Conservation (phyloP, 345 rosid genomes). For the Brassica napus region Da-Ae NC_063447.1:61791501-61792000, state of each 20-base stretch:
- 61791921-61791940: slow-evolving; percentile 58
- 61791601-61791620: too few relatives aligned
- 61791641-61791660: slow-evolving; percentile 8
- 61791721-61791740: slow-evolving; percentile 86
- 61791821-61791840: slow-evolving; percentile 4
- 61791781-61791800: slow-evolving; percentile 94
- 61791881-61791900: slow-evolving; percentile 86
- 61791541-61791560: too few relatives aligned
- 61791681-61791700: slow-evolving; percentile 68
- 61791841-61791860: background rate
- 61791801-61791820: slow-evolving; percentile 59
- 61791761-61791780: slow-evolving; percentile 86
- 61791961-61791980: slow-evolving; percentile 48
- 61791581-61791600: too few relatives aligned
- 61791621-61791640: background rate
- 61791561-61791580: too few relatives aligned
- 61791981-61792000: slow-evolving; percentile 6
- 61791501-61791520: too few relatives aligned
- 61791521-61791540: too few relatives aligned
- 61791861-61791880: slow-evolving; percentile 21
- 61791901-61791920: slow-evolving; percentile 93
- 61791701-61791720: slow-evolving; percentile 76
- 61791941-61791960: slow-evolving; percentile 70
- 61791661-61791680: background rate
- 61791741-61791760: slow-evolving; percentile 85